Conservation (phyloP, 2,329 filamentous ascomycete genomes). For the Phyllosticta citriasiana region DNA sequence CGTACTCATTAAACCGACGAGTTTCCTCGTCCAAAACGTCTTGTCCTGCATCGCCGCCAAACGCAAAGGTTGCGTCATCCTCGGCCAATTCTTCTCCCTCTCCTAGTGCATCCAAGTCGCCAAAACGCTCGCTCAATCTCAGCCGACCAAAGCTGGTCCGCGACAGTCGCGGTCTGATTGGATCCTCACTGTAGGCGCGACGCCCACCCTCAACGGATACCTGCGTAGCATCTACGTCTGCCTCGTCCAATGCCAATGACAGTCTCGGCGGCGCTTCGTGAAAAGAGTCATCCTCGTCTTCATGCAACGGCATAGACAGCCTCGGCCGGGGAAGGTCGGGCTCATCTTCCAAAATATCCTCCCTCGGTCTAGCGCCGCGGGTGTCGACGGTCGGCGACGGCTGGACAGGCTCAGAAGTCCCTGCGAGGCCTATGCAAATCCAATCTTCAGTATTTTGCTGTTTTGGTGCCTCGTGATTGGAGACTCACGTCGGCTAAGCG, state of each 20-base stretch:
- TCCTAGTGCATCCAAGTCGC: conserved; percentile 32
- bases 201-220: conserved; percentile 40
- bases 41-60: conserved; percentile 24
- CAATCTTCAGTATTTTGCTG: conserved; percentile 22
- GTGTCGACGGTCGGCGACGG: conserved; percentile 36
- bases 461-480: not conserved
- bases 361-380: conserved; percentile 24
- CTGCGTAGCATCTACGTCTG: conserved; percentile 32
- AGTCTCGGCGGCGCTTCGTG: conserved; percentile 29
- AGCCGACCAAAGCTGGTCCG: conserved; percentile 22
- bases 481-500: conserved; percentile 41
- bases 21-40: conserved; percentile 21
- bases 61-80: conserved; percentile 26
- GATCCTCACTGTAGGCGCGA: conserved; percentile 29
- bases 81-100: conserved; percentile 20
- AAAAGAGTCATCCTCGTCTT: conserved; percentile 34
- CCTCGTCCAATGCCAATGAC: conserved; percentile 24
- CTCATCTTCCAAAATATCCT: conserved; percentile 40
- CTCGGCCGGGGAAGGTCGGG: conserved; percentile 32
- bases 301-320: conserved; percentile 33
- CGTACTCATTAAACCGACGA: conserved; percentile 28
- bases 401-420: conserved; percentile 34
- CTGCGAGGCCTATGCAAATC: conserved; percentile 34
- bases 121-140: conserved; percentile 42
- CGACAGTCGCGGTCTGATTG: conserved; percentile 33